Evolutionary conservation across 2,329 filamentous ascomycete genomes (phyloP), one percentile per base, ranked within the genome.

Genomic region (Neophaeococcomyces mojaviensis): DNA sequence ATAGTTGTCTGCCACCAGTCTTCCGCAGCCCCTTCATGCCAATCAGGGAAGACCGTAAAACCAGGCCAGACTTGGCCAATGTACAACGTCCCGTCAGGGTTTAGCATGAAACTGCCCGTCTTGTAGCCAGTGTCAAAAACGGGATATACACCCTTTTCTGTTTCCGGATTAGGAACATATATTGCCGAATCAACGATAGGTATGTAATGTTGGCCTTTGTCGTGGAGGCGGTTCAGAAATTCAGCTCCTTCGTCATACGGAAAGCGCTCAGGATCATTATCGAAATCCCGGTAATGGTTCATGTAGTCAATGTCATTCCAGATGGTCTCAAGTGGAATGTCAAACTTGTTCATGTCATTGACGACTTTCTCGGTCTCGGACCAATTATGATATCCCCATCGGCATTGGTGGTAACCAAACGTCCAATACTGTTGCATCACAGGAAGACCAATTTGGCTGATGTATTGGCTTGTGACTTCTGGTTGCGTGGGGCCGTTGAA

Each of bases 381-480:
- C 79, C 83, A 88, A 56, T 86, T 87, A 32, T 74, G 68, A 61
- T 92, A 92, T 1, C 86, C 87, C 81, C 86, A 92, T 49, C 85
- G 76, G 56, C 86, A 90, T 61, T 94, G 86, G 54, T 94, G 87
- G 60, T 76, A 90, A 1, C 88, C 88, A 49, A 94, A 79, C 0
- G 82, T 79, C 72, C 79, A 90, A 66, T 92, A 92, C 54, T 85
- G 81, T 59, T 89, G 83, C 78, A 90, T 81, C 0, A 81, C 81
- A 1, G 86, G 86, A 4, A 86, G 67, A 0, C 86, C 86, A 1
- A 81, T 76, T 28, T 34, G 24, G 44, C 76, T 80, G 51, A 86
- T 81, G 59, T 90, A 92, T 32, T 83, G 74, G 60, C 78, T 79
- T 13, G 79, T 85, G 19, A 88, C 80, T 10, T 82, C 76, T 5